Base-by-base conservation (phyloP, 2,329 filamentous ascomycete species). In the Botrytis sinoallii region DNA sequence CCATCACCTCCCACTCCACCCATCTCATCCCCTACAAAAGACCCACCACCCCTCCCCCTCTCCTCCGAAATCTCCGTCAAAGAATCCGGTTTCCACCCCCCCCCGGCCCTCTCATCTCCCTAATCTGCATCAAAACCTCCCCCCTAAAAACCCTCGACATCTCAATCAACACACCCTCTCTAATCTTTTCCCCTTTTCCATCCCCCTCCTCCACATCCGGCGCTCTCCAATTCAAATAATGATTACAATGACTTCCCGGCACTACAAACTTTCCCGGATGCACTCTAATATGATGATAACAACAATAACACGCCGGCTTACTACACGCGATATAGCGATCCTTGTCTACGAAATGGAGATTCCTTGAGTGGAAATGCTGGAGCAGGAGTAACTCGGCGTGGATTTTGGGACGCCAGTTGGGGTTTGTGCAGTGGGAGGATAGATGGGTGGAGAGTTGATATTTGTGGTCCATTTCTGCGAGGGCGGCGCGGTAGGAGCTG, bases 401-500 rank as follows among this genome's bases (percentile, higher is more conserved):
- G 10, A 52, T 52, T n/a, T 52, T 52, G 1, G 48, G 48, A 14
- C 48, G 48, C 48, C 48, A 52, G 88, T 0, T 25, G 38, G 1
- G 83, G 76, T 0, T 76, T 52, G 0, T 76, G 73, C 82, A 83
- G 29, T 78, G 73, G 16, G 78, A 18, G 8, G 75, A 68, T 32
- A 85, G 75, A 1, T 70, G 25, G n/a, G 57, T 10, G 25, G 68
- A 72, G 10, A 75, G 32, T 63, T 69, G 32, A 6, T 64, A 71
- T n/a, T 64, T 64, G 22, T 59, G 32, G 38, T 75, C 73, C 38
- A 75, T 55, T 32, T 63, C 46, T 59, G 95, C 57, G 91, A 98
- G 85, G 98, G 98, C 90, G 95, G 95, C 75, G 95, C 95, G 71
- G 95, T 98, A 84, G 87, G 98, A 80, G 89, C 98, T 79, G 97